A percentile compares a stretch with the other conserved stretches of the same genome.
These are phyloP conservation scores for Rubia yunnanensis DNA, from an alignment of 257 asterid species.

Conservation along the genomic window DNA sequence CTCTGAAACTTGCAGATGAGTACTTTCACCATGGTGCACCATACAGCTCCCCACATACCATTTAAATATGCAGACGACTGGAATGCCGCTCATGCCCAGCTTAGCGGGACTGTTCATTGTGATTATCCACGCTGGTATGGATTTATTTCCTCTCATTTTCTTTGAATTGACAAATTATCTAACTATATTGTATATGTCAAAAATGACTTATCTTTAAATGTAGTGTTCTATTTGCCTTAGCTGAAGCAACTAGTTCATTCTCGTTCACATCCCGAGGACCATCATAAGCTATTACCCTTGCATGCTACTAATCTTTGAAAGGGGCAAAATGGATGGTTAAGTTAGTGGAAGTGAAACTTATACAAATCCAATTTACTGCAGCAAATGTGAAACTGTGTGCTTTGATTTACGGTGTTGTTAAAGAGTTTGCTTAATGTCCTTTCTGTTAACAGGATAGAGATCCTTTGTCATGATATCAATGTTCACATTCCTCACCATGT, in stretches of 20 bases:
- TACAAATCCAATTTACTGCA: no score
- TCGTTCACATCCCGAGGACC: neutral
- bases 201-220: neutral
- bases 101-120: slow-evolving; percentile 90
- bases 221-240: neutral
- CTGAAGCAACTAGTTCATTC: neutral
- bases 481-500: slow-evolving; percentile 96
- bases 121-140: slow-evolving; percentile 81
- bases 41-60: slow-evolving; percentile 98
- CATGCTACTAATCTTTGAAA: neutral
- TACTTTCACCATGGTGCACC: slow-evolving; percentile 97
- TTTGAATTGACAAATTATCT: neutral
- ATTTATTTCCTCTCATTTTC: slow-evolving; percentile 1
- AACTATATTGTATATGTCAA: neutral
- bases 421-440: neutral
- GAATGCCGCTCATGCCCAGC: slow-evolving; percentile 98
- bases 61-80: slow-evolving; percentile 70
- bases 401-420: no score
- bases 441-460: slow-evolving; percentile 62
- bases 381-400: no score
- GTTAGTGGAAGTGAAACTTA: no score
- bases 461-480: slow-evolving; percentile 85
- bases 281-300: neutral
- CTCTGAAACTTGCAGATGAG: slow-evolving; percentile 63
- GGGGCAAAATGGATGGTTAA: neutral